Base-by-base conservation (phyloP, 2,329 filamentous ascomycete species). In the Alternaria atra region DNA sequence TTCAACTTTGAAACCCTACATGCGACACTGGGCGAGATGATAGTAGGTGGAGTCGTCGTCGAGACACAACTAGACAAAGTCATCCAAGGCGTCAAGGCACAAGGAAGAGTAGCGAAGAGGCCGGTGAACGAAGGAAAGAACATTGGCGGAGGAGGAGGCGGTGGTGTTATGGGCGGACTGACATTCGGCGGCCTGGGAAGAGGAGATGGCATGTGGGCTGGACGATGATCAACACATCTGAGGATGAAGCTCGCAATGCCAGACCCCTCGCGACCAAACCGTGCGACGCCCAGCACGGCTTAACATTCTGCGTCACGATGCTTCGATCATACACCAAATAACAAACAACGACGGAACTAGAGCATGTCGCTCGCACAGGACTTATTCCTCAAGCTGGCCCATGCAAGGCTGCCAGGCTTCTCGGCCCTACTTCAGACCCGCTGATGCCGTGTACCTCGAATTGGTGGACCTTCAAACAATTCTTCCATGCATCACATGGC, bases 1-100 rank as follows among this genome's bases (percentile, higher is more conserved):
- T 99, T 99, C 84, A 98, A 98, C 78, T 99, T 97, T 72, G 95
- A 99, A 85, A 96, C 93, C 15, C 84, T 99, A 73, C 95, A 99
- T 83, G 91, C 94, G 8, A 89, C 93, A 15, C 83, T 98, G 9
- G 90, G 89, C 59, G 94, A 98, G 84, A 97, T 98, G 92, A 91
- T 98, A 58, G 92, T 97, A 15, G 94, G 94, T 13, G 94, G 94
- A 1, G 93, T 97, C 13, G 94, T 98, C 15, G 89, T 98, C 25
- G 94, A 98, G 82, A 97, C 94, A 32, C 92, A 90, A 71, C 81
- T 97, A 63, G 93, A 97, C 59, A 90, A 90, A 77, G 95, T 98
- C 55, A 91, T 97, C 5, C 87, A 92, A 34, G 94, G 92, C 1
- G 94, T 98, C 5, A 89, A 76, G 70, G 77, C 88, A 8, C 91